These are phyloP conservation scores for Bipolaris victoriae DNA, from an alignment of 2,329 filamentous ascomycete species.

Conservation along the genomic window DNA sequence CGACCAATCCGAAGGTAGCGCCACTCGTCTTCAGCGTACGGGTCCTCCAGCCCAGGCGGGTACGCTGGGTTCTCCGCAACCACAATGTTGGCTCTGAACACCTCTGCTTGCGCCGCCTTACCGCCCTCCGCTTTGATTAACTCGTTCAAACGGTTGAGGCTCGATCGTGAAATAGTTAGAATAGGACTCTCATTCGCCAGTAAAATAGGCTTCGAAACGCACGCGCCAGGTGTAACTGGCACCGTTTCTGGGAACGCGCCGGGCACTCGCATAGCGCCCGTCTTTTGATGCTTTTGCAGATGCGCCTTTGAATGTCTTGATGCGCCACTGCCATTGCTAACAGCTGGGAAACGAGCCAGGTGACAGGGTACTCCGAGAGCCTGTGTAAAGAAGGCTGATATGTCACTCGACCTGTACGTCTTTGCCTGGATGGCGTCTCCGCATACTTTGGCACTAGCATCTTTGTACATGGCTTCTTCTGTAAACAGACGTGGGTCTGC, in stretches of 20 bases:
- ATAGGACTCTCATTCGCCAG: slow-evolving; percentile 95
- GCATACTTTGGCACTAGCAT: slow-evolving; percentile 72
- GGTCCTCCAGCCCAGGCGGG: slow-evolving; percentile 55
- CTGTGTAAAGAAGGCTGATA: slow-evolving; percentile 79
- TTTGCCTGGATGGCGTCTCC: slow-evolving; percentile 77
- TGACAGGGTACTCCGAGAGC: slow-evolving; percentile 80
- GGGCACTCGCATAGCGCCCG: slow-evolving; percentile 52
- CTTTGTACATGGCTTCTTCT: slow-evolving; percentile 46
- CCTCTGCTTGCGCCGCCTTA: slow-evolving; percentile 70
- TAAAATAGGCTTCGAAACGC: slow-evolving; percentile 67
- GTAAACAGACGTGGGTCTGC: slow-evolving; percentile 67
- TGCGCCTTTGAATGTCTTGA: slow-evolving; percentile 75
- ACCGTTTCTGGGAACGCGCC: slow-evolving; percentile 59
- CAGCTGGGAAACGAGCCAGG: slow-evolving; percentile 79
- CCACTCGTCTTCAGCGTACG: slow-evolving; percentile 87
- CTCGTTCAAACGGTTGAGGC: slow-evolving; percentile 77
- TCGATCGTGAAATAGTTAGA: slow-evolving; percentile 79
- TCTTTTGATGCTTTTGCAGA: slow-evolving; percentile 58
- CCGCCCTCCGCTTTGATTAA: slow-evolving; percentile 69
- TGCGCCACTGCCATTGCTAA: slow-evolving; percentile 56
- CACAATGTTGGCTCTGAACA: slow-evolving; percentile 90
- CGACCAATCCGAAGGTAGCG: slow-evolving; percentile 67
- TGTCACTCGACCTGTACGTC: slow-evolving; percentile 68
- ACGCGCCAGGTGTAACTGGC: slow-evolving; percentile 57
- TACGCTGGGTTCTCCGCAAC: slow-evolving; percentile 59